Evolutionary conservation across 2,329 filamentous ascomycete genomes (phyloP).

Genomic region (Claviceps humidiphila): DNA sequence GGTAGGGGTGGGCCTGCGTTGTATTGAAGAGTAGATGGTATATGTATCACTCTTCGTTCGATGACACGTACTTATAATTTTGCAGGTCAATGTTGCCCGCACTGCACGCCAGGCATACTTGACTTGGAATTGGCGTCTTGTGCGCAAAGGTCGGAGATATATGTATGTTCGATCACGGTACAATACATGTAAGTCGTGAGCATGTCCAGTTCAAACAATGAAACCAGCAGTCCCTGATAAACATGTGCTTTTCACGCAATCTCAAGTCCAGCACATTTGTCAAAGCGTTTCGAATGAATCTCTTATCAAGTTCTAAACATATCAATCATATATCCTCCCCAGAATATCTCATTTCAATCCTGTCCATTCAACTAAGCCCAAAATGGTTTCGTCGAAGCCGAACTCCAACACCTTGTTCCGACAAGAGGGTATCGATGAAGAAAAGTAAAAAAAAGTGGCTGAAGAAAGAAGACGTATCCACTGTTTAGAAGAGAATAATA

Average conservation of each 20-base stretch:
- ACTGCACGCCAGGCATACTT: too few relatives aligned
- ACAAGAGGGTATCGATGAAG: constrained; percentile 12
- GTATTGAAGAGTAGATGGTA: too few relatives aligned
- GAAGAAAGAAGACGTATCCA: not conserved
- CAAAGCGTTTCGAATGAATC: not conserved
- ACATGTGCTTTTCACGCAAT: not conserved
- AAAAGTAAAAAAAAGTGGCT: not conserved
- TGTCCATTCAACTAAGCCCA: not conserved
- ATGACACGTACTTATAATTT: too few relatives aligned
- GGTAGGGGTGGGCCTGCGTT: too few relatives aligned
- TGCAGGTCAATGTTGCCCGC: too few relatives aligned
- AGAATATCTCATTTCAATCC: constrained; percentile 2
- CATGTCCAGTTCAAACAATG: not conserved
- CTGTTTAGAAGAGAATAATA: not conserved
- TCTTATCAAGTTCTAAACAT: constrained; percentile 1
- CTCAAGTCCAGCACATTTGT: not conserved
- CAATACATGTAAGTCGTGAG: not conserved
- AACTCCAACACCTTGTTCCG: constrained; percentile 1
- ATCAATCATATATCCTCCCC: constrained; percentile 6
- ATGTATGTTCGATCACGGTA: too few relatives aligned
- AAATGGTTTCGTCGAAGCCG: not conserved
- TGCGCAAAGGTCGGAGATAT: too few relatives aligned
- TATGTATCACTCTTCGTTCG: too few relatives aligned
- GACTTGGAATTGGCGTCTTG: too few relatives aligned
- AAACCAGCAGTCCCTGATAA: not conserved